Evolutionary conservation across 1,284 basidiomycete species (phyloP).

Genomic region (Sporisorium scitamineum): DNA sequence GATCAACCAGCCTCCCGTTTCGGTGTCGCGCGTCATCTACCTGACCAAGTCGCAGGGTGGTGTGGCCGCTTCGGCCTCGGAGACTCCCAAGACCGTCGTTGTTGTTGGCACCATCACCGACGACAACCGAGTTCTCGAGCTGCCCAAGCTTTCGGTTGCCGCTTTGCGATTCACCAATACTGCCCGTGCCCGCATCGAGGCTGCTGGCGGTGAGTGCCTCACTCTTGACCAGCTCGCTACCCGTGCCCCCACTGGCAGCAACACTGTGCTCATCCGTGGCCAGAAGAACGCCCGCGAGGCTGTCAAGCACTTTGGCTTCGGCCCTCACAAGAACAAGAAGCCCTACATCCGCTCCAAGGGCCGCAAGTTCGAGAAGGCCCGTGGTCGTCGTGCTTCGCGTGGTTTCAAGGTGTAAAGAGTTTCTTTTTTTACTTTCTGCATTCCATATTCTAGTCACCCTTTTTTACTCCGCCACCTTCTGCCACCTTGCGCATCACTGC

Average conservation of each 20-base stretch:
- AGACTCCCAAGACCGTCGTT: slow-evolving; percentile 81
- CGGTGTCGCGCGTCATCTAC: slow-evolving; percentile 71
- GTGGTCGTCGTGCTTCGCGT: slow-evolving; percentile 71
- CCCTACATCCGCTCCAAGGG: slow-evolving; percentile 94
- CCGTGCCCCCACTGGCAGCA: slow-evolving; percentile 91
- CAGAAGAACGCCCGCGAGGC: slow-evolving; percentile 93
- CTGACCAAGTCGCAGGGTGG: slow-evolving; percentile 67
- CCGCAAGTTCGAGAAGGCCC: slow-evolving; percentile 80
- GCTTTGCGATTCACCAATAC: slow-evolving; percentile 94
- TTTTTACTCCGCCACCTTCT: background rate
- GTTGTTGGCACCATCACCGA: slow-evolving; percentile 93
- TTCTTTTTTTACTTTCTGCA: background rate
- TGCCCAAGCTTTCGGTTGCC: slow-evolving; percentile 93
- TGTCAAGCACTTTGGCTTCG: slow-evolving; percentile 87
- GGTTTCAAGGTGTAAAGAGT: slow-evolving; percentile 69
- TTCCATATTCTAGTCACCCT: background rate
- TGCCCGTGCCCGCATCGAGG: slow-evolving; percentile 93
- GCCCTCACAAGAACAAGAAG: slow-evolving; percentile 78
- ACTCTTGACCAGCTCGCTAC: slow-evolving; percentile 97
- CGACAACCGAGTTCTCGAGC: slow-evolving; percentile 86
- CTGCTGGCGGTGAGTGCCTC: slow-evolving; percentile 92
- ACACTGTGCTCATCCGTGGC: slow-evolving; percentile 92
- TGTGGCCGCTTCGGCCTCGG: slow-evolving; percentile 66
- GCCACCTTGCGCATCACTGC: background rate
- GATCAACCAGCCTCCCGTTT: slow-evolving; percentile 96